Evolutionary conservation across 2,329 filamentous ascomycete genomes (phyloP).

Genomic region (Dothistroma septosporum): DNA sequence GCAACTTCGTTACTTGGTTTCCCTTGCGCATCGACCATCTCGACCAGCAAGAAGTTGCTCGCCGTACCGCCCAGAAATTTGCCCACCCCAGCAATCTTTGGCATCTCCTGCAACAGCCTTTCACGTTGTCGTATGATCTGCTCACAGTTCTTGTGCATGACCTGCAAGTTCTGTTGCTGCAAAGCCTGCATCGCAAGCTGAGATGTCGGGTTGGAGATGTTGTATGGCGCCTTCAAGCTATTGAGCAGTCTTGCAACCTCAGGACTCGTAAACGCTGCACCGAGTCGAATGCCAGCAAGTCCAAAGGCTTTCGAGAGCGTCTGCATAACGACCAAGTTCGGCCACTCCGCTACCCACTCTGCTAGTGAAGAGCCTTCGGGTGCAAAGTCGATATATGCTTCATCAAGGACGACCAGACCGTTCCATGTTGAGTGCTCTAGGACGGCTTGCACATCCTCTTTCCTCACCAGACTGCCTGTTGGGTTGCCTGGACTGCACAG

Average conservation of each 20-base stretch:
- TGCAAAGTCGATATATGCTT: slow-evolving; percentile 95
- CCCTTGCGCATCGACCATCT: slow-evolving; percentile 71
- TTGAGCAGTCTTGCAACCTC: slow-evolving; percentile 78
- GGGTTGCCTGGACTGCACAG: slow-evolving; percentile 95
- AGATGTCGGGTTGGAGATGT: slow-evolving; percentile 83
- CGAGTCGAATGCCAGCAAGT: slow-evolving; percentile 86
- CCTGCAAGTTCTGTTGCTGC: slow-evolving; percentile 59
- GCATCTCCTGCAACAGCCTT: slow-evolving; percentile 69
- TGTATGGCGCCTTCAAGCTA: slow-evolving; percentile 92
- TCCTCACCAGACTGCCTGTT: slow-evolving; percentile 73
- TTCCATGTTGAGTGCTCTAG: slow-evolving; percentile 92
- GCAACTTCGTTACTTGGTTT: slow-evolving; percentile 76
- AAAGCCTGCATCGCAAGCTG: slow-evolving; percentile 73
- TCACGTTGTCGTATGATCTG: slow-evolving; percentile 71
- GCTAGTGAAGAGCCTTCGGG: slow-evolving; percentile 74
- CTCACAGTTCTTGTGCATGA: slow-evolving; percentile 68
- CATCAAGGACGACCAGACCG: slow-evolving; percentile 86
- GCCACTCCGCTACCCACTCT: slow-evolving; percentile 87
- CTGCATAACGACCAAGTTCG: slow-evolving; percentile 96
- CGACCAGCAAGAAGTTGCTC: slow-evolving; percentile 86
- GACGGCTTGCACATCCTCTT: slow-evolving; percentile 67
- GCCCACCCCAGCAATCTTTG: slow-evolving; percentile 72
- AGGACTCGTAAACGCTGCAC: slow-evolving; percentile 73
- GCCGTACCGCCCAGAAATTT: slow-evolving; percentile 72
- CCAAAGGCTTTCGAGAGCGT: slow-evolving; percentile 98